These are phyloP conservation scores for Choiromyces venosus DNA, from an alignment of 495 filamentous ascomycete species.

Conservation along the genomic window DNA sequence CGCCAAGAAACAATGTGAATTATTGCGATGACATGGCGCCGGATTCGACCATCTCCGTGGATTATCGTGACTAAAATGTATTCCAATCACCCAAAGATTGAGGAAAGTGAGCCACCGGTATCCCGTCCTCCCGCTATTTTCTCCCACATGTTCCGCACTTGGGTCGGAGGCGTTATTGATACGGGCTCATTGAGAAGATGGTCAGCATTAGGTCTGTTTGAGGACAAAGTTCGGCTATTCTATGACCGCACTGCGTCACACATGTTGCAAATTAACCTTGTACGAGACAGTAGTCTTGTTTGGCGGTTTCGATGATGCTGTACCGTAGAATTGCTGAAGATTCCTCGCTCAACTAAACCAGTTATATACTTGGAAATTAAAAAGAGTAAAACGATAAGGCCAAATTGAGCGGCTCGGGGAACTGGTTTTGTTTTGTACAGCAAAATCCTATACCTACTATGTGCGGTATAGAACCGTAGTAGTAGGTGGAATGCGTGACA, in stretches of 20 bases:
- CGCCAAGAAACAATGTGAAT: background rate
- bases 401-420: background rate
- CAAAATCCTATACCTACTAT: background rate
- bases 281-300: constrained; percentile 16
- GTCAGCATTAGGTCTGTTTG: background rate
- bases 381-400: background rate
- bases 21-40: background rate
- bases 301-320: background rate
- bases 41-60: background rate
- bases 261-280: constrained; percentile 26
- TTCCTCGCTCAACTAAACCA: background rate
- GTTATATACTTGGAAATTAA: background rate
- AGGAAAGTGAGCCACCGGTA: background rate
- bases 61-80: background rate
- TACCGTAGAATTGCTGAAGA: background rate
- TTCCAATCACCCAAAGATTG: background rate
- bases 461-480: background rate
- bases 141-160: background rate
- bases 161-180: background rate
- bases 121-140: background rate
- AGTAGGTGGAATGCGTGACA: background rate
- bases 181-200: background rate
- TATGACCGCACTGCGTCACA: constrained; percentile 30
- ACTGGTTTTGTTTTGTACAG: background rate
- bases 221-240: background rate